Conservation (phyloP, 1,284 basidiomycete species). For the Cystobasidium slooffiae region DNA sequence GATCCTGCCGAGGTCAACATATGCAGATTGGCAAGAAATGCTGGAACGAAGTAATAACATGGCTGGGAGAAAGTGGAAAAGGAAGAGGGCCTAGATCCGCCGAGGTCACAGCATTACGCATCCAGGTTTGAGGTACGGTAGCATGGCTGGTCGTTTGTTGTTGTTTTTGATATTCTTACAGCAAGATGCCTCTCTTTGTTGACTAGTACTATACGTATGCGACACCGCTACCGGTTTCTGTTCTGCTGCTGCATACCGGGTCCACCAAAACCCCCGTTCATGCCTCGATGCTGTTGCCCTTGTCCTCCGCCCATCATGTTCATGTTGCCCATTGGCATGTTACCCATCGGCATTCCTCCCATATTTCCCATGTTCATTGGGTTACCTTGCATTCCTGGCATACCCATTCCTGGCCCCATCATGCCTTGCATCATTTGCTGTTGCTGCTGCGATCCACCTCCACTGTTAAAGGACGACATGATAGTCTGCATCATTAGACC, state of each 20-base stretch:
- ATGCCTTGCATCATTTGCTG: conserved; percentile 47
- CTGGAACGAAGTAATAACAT: conserved; percentile 60
- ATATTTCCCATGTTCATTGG: conserved; percentile 46
- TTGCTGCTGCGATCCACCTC: conserved; percentile 57
- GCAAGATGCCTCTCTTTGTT: neutral
- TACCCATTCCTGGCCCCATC: conserved; percentile 57
- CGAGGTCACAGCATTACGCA: neutral
- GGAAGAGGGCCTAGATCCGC: conserved; percentile 20
- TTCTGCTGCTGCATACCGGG: conserved; percentile 30
- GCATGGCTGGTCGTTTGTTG: too few species aligned
- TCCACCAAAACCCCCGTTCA: conserved; percentile 10
- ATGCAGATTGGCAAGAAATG: conserved; percentile 73
- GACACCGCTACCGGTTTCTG: conserved; percentile 2
- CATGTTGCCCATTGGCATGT: conserved; percentile 24
- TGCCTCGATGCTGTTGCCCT: conserved; percentile 9
- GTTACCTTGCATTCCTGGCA: conserved; percentile 54
- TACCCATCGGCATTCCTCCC: conserved; percentile 28
- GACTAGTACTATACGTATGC: too few species aligned
- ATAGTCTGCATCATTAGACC: conserved; percentile 52
- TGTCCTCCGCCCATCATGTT: conserved; percentile 25
- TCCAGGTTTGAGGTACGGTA: neutral
- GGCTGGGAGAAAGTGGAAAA: conserved; percentile 26
- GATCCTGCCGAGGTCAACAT: conserved; percentile 76
- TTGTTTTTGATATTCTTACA: too few species aligned
- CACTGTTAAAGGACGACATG: conserved; percentile 48